phyloP scores from a whole-genome alignment of 2,329 filamentous ascomycete species.

The Onygenales sp. region DNA sequence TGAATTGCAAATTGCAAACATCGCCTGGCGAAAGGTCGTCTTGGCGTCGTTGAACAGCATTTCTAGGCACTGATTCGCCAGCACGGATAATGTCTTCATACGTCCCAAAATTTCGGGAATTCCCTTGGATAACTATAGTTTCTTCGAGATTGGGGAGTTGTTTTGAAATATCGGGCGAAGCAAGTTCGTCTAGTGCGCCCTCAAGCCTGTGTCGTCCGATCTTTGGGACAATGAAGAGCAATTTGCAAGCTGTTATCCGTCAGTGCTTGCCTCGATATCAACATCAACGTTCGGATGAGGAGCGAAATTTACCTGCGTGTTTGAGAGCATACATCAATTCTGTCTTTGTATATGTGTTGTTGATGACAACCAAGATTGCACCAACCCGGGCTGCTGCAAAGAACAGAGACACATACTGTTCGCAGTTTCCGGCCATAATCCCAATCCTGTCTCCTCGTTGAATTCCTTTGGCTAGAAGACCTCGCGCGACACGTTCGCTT shows the following conservation, averaged over 20 bases:
- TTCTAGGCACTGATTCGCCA: conserved; percentile 41
- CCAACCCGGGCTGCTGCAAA: conserved; percentile 60
- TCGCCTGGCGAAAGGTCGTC: conserved; percentile 52
- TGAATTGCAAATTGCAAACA: conserved; percentile 67
- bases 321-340: conserved; percentile 63
- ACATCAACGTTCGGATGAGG: not conserved
- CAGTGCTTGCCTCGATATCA: not conserved
- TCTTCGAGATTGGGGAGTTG: conserved; percentile 33
- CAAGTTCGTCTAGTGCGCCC: conserved; percentile 47
- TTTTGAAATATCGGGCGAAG: conserved; percentile 25
- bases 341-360: conserved; percentile 69
- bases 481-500: conserved; percentile 52
- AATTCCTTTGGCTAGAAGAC: conserved; percentile 58
- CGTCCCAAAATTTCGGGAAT: conserved; percentile 45
- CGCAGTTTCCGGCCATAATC: conserved; percentile 60
- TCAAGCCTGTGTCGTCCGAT: conserved; percentile 59
- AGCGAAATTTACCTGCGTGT: conserved; percentile 50
- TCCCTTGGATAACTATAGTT: conserved; percentile 53
- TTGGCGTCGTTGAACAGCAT: conserved; percentile 45
- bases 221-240: conserved; percentile 61
- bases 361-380: conserved; percentile 64
- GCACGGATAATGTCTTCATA: conserved; percentile 51
- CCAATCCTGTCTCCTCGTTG: conserved; percentile 60
- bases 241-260: conserved; percentile 48
- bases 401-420: conserved; percentile 56